Evolutionary conservation across 345 rosid species (phyloP).

Genomic region (Arabidopsis thaliana): TAIR10.1 NC_003071.7:19424001-19424500

Average conservation of each 20-base stretch:
- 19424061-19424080: conserved; percentile 58
- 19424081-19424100: conserved; percentile 49
- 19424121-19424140: not conserved
- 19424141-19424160: conserved; percentile 7
- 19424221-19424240: conserved; percentile 68
- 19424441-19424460: not conserved
- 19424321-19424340: conserved; percentile 5
- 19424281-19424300: conserved; percentile 11
- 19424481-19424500: conserved; percentile 36
- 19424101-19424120: conserved; percentile 7
- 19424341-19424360: conserved; percentile 58
- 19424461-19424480: conserved; percentile 19
- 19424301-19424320: not conserved
- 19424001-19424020: conserved; percentile 41
- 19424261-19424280: conserved; percentile 51
- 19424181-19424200: conserved; percentile 50
- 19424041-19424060: conserved; percentile 42
- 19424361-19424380: conserved; percentile 78
- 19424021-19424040: conserved; percentile 32
- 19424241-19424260: conserved; percentile 58
- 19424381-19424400: conserved; percentile 69
- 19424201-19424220: conserved; percentile 64
- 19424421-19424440: conserved; percentile 65
- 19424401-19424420: conserved; percentile 71
- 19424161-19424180: not conserved